Percentiles rank a stretch among this genome's conserved stretches.
Conservation (phyloP, 75 land plant species). For the Isoetes taiwanensis region DNA sequence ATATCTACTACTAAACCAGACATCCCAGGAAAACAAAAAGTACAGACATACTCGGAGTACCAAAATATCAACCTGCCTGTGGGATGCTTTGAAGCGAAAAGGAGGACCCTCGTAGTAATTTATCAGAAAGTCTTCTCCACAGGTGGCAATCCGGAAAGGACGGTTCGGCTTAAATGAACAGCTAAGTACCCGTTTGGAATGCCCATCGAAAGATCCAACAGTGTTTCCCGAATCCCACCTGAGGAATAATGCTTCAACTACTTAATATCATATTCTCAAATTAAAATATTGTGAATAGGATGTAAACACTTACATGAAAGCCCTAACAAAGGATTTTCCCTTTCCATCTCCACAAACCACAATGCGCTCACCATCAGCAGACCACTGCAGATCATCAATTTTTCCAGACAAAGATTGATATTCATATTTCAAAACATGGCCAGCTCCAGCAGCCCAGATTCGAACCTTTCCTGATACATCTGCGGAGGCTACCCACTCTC, state of each 20-base stretch:
- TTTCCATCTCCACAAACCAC: constrained; percentile 89
- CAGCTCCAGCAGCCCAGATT: constrained; percentile 67
- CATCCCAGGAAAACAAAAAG: background rate
- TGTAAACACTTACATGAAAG: constrained; percentile 48
- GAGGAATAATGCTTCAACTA: constrained; percentile 5
- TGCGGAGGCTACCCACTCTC: constrained; percentile 96
- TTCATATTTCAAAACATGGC: constrained; percentile 65
- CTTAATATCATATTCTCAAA: background rate
- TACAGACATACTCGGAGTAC: no score
- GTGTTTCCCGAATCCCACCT: constrained; percentile 97
- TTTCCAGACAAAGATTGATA: constrained; percentile 60
- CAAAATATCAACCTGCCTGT: constrained; percentile 40
- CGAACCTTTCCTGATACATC: constrained; percentile 77
- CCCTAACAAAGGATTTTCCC: constrained; percentile 83
- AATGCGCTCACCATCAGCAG: constrained; percentile 66
- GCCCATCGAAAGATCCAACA: constrained; percentile 94
- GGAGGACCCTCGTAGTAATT: constrained; percentile 98
- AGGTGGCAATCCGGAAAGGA: constrained; percentile 85
- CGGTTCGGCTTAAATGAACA: constrained; percentile 89
- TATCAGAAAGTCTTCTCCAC: constrained; percentile 92
- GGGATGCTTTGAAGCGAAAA: constrained; percentile 81
- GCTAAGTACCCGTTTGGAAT: constrained; percentile 90
- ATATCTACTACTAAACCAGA: no score
- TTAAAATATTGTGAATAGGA: background rate
- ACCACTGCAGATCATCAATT: constrained; percentile 93